Evolutionary conservation across 192 early-diverging fungal species (phyloP).

Genomic region (Podila horticola): DNA sequence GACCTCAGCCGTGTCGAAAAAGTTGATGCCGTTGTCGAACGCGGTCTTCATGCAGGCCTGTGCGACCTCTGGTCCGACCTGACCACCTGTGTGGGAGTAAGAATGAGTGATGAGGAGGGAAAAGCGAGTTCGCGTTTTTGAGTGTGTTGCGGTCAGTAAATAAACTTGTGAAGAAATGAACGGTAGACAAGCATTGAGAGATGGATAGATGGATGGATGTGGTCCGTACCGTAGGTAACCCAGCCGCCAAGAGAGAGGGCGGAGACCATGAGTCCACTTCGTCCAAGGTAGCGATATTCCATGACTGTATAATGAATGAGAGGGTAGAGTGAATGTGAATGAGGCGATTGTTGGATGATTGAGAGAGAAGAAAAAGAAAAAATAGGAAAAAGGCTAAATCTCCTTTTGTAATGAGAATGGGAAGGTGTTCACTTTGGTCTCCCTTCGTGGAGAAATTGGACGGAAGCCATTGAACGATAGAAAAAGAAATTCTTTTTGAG

Average conservation of each 20-base stretch:
- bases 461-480: not conserved
- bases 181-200: not conserved
- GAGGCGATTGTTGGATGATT: not conserved
- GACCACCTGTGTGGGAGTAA: slow-evolving; percentile 13
- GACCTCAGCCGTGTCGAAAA: slow-evolving; percentile 78
- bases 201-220: not conserved
- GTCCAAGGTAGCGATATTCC: slow-evolving; percentile 86
- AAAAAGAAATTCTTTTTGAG: not conserved
- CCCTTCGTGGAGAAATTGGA: not conserved
- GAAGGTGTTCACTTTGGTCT: not conserved
- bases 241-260: slow-evolving; percentile 75
- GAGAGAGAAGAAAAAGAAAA: not conserved
- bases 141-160: not conserved
- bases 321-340: not conserved
- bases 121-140: not conserved
- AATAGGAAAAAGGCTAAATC: slow-evolving; percentile 6
- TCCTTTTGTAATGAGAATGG: not conserved
- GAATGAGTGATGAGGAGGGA: not conserved
- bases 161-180: not conserved
- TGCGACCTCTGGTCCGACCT: slow-evolving; percentile 61
- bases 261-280: slow-evolving; percentile 81
- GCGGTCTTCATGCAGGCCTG: slow-evolving; percentile 74
- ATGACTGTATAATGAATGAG: slow-evolving; percentile 45
- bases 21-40: slow-evolving; percentile 80
- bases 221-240: slow-evolving; percentile 73